Conservation (phyloP, 305 asterid species). For the Fraxinus sp. region DNA sequence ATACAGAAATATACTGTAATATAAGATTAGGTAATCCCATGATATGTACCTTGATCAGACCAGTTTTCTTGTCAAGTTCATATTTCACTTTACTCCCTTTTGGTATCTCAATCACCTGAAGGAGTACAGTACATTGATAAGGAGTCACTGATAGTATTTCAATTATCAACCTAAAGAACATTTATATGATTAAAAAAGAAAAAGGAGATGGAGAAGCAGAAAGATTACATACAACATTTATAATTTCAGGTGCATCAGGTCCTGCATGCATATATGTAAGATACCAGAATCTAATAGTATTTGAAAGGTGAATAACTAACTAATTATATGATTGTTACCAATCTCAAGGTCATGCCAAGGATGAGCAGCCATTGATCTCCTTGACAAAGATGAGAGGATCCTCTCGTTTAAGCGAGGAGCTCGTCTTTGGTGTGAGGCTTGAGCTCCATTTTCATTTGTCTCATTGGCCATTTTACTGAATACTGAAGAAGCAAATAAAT, state of each 20-base stretch:
- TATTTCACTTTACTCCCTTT: slow-evolving; percentile 77
- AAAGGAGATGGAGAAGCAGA: background rate
- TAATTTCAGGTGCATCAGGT: slow-evolving; percentile 34
- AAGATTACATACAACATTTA: slow-evolving; percentile 32
- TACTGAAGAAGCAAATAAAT: background rate
- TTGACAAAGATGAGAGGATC: slow-evolving; percentile 49
- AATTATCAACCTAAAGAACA: background rate
- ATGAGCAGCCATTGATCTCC: slow-evolving; percentile 58
- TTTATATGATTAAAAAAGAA: background rate
- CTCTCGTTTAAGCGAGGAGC: slow-evolving; percentile 46
- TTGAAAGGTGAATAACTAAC: background rate
- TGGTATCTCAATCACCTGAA: slow-evolving; percentile 70
- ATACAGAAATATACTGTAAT: background rate
- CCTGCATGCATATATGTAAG: slow-evolving; percentile 22
- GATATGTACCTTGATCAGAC: slow-evolving; percentile 54
- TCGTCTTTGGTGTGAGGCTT: slow-evolving; percentile 12
- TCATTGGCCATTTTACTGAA: background rate
- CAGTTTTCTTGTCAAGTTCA: slow-evolving; percentile 68
- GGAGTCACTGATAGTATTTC: background rate
- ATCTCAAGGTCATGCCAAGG: slow-evolving; percentile 63
- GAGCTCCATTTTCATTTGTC: slow-evolving; percentile 8
- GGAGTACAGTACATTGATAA: background rate
- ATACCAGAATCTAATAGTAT: background rate
- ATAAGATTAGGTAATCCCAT: background rate
- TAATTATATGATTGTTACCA: slow-evolving; percentile 23